Base-by-base conservation (phyloP, 257 asterid species). In the Parsonsia alboflavescens region DNA sequence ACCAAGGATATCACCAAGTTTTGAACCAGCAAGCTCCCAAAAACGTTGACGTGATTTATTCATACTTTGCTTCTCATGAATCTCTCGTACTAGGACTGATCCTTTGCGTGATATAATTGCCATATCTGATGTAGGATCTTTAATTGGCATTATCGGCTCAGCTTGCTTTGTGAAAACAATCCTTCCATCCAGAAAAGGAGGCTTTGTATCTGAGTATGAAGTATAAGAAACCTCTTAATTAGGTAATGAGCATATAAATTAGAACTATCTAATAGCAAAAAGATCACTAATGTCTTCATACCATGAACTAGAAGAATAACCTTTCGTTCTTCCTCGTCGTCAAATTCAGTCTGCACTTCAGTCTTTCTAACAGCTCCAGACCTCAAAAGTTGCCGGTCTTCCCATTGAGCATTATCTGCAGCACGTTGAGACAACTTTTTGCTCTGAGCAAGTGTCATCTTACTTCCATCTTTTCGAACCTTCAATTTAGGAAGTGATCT, bases 401-500 rank as follows among this genome's bases (percentile, higher is more conserved):
- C 99, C 99, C 99, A 95, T 79, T 92, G 98, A 77, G 98, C 99
- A 89, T 92, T 92, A 88, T 95, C 99, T 76, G 98, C 98, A 64
- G 97, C 90, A 61, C 90, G 93, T 80, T 95, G 99, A 13, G 99
- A 90, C 73, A 90, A 77, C 86, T 90, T 92, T 83, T 95, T 95
- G 87, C 91, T 95, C 86, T 92, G 98, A 66, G 98, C 85, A 78
- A 95, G 97, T 61, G 96, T 87, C 99, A 95, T 95, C 88, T 86
- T 85, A 81, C 90, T 89, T 80, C 99, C 99, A 87, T 95, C 99
- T 81, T 79, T 85, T 50, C 97, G 88, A 66, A 89, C 93, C 99
- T 95, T 85, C 73, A 72, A 57, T 57, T 10, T 12, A 71, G 24
- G 11, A 50, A 42, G 52, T 11, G 42, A 6, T 26, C 24, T 22